phyloP scores from a whole-genome alignment of 768 basidiomycete genomes.

The Dioszegia crocea region DNA sequence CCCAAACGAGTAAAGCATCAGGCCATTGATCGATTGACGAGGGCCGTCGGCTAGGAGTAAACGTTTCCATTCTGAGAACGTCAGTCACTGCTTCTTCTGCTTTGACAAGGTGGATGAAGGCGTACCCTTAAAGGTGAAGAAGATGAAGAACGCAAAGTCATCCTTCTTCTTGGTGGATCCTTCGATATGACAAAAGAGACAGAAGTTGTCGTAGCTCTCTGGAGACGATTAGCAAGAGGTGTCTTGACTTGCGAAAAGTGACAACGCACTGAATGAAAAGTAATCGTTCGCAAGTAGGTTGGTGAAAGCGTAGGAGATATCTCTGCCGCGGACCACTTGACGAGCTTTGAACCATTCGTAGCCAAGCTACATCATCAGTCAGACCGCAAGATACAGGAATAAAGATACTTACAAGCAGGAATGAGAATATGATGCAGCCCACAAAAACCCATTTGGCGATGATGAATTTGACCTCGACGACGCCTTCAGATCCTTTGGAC shows the following conservation, averaged over 20 bases:
- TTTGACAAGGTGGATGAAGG: not conserved
- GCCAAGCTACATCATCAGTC: conserved; percentile 58
- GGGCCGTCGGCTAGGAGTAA: conserved; percentile 87
- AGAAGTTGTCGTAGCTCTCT: conserved; percentile 96
- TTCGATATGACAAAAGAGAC: conserved; percentile 94
- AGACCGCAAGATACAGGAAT: conserved; percentile 11
- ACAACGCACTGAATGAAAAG: conserved; percentile 77
- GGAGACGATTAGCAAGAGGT: conserved; percentile 3
- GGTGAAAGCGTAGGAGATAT: conserved; percentile 97
- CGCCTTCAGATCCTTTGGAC: conserved; percentile 64
- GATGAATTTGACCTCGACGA: conserved; percentile 73
- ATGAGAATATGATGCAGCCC: conserved; percentile 97
- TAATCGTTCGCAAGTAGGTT: conserved; percentile 96
- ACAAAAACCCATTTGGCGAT: conserved; percentile 96
- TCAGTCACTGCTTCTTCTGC: conserved; percentile 4
- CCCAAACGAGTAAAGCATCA: conserved; percentile 91
- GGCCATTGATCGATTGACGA: conserved; percentile 93
- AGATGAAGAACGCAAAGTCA: conserved; percentile 97
- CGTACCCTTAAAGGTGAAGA: conserved; percentile 98
- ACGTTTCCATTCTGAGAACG: conserved; percentile 67
- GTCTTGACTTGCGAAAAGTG: not conserved
- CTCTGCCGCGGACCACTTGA: conserved; percentile 88
- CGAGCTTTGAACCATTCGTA: conserved; percentile 90
- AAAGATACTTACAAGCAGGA: conserved; percentile 69
- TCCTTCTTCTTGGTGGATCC: conserved; percentile 94